phyloP scores from a whole-genome alignment of 2,329 filamentous ascomycete genomes.

The Fusarium subtropicale region DNA sequence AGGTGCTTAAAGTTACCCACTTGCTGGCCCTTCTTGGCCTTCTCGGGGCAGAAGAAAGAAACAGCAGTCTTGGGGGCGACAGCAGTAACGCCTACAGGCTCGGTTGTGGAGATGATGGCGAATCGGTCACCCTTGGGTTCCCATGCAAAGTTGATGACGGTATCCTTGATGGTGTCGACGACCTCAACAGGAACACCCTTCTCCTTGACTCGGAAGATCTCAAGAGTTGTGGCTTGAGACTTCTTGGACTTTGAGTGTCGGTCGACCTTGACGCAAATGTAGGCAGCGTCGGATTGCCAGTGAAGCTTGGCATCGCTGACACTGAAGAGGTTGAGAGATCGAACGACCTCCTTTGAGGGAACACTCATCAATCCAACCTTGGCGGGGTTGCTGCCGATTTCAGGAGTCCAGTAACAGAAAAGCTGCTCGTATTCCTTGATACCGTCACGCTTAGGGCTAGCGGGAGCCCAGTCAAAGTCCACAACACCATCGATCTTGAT shows the following conservation, averaged over 20 bases:
- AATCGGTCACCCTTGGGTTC: constrained; percentile 98
- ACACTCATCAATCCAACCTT: constrained; percentile 97
- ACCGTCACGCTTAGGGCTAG: constrained; percentile 82
- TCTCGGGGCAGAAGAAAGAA: constrained; percentile 96
- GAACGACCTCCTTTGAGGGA: constrained; percentile 92
- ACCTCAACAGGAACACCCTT: constrained; percentile 99
- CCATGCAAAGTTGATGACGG: constrained; percentile 99
- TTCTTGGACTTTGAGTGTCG: constrained; percentile 99
- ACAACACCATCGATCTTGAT: constrained; percentile 97
- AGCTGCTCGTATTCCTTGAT: constrained; percentile 95
- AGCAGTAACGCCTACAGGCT: constrained; percentile 80
- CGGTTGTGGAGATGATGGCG: constrained; percentile 94
- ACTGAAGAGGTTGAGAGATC: constrained; percentile 97
- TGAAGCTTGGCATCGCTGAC: constrained; percentile 97
- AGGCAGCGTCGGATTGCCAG: constrained; percentile 95
- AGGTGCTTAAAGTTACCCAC: constrained; percentile 97
- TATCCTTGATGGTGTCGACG: constrained; percentile 97
- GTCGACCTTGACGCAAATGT: constrained; percentile 98
- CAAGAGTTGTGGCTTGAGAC: constrained; percentile 93
- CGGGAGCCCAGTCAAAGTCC: constrained; percentile 98
- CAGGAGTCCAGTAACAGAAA: constrained; percentile 98
- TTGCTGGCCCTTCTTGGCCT: constrained; percentile 86
- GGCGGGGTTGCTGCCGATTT: constrained; percentile 96
- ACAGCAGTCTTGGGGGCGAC: constrained; percentile 95
- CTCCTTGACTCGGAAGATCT: constrained; percentile 97